Evolutionary conservation across 352 stramenopile species (phyloP), one percentile per base, ranked within the genome.

Genomic region (Phytophthora citrophthora): DNA sequence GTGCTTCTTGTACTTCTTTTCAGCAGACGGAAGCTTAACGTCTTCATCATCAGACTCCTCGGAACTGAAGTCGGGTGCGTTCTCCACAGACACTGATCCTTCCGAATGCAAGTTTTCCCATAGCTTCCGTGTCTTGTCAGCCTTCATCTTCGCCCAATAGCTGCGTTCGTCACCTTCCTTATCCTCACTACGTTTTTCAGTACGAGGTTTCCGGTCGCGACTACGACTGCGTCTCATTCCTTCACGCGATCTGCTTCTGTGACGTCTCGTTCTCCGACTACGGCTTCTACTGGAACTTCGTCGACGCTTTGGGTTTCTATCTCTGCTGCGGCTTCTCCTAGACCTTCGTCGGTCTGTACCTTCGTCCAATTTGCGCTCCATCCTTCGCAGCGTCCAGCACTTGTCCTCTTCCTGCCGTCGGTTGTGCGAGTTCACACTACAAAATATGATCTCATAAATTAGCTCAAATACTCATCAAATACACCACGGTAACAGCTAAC

Each of bases 101-200:
- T 68, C 66, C 9, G 64, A 48, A 29, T 84, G 59, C 49, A 87
- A 44, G 3, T 75, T 74, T 55, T 82, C 67, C 82, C 82, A 89
- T 0, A 89, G 68, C 26, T 79, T 69, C 10, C 70, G 67, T 2
- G 76, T 88, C 60, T 79, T 82, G 40, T 77, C 71, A 13, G 71
- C 74, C 59, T 91, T 91, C 63, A 87, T 88, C 26, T 34, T 29
- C 10, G 77, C 78, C 82, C 82, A 91, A 26, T 77, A 88, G 24
- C 61, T 67, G 10, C 82, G 78, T 62, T 86, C 79, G 23, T 76
- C 63, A 11, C 51, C 39, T 11, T 60, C 47, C 9, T 48, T 36
- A 26, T 58, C 66, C 9, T 26, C 18, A 38, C 12, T 38, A 3
- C 31, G 48, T 2, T 12, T 5, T 13, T 57, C 34, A 13, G 18